Evolutionary conservation across 2,329 filamentous ascomycete species (phyloP).

Genomic region (Dactylonectria macrodidyma): DNA sequence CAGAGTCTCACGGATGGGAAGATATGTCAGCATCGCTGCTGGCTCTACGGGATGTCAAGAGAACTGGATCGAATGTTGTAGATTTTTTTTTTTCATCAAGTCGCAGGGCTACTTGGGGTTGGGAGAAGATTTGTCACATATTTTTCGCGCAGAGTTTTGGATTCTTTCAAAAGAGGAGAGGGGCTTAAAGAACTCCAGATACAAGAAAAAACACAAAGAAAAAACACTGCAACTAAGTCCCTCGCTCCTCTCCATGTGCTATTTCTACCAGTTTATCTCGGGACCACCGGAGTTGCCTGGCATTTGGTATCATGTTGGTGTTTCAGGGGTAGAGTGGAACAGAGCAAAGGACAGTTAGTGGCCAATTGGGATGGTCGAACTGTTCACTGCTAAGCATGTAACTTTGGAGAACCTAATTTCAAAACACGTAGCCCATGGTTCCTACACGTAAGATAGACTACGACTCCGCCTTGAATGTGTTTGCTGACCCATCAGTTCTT

Average conservation of each 20-base stretch:
- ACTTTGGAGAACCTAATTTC: not conserved
- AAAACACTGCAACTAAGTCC: not conserved
- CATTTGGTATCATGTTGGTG: not conserved
- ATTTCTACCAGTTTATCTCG: not conserved
- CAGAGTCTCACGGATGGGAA: slow-evolving; percentile 19
- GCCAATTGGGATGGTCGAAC: not conserved
- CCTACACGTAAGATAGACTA: no score
- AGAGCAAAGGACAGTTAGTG: no score
- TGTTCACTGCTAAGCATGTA: not conserved
- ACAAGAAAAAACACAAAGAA: slow-evolving; percentile 23
- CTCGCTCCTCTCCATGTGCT: not conserved
- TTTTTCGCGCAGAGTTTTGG: slow-evolving; percentile 31
- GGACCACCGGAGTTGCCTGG: not conserved
- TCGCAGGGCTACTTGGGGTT: slow-evolving; percentile 42
- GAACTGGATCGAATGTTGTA: slow-evolving; percentile 39
- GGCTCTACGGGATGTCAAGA: slow-evolving; percentile 27
- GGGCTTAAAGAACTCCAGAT: slow-evolving; percentile 35
- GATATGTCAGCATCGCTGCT: slow-evolving; percentile 25
- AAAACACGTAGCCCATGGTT: not conserved
- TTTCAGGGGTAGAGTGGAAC: not conserved
- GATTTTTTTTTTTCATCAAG: slow-evolving; percentile 43
- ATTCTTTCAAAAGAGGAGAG: slow-evolving; percentile 36
- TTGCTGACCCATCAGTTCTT: not conserved
- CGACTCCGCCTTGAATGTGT: no score
- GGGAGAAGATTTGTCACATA: slow-evolving; percentile 18